A percentile compares a stretch with the other conserved stretches of the same genome.
phyloP scores from a whole-genome alignment of 2,329 filamentous ascomycete genomes.

The Colletotrichum gloeosporioides region DNA sequence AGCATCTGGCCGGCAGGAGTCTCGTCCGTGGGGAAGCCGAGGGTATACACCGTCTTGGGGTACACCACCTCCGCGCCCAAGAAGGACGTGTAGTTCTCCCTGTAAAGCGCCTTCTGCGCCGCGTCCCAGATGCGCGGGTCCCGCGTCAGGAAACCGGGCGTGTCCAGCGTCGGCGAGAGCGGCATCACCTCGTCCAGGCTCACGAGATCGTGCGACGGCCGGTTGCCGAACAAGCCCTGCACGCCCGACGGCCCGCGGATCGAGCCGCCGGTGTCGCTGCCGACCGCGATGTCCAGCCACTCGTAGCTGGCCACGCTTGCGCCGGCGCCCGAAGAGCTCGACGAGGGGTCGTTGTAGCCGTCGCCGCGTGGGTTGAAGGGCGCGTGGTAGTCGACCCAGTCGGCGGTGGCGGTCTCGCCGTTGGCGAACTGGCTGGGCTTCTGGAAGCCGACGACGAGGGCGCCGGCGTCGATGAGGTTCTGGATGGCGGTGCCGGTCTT shows the following conservation, averaged over 20 bases:
- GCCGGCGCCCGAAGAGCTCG: conserved; percentile 34
- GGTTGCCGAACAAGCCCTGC: conserved; percentile 50
- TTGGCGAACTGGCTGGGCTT: conserved; percentile 52
- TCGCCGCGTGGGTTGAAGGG: conserved; percentile 53
- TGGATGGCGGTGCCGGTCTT: conserved; percentile 57
- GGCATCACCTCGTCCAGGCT: conserved; percentile 46
- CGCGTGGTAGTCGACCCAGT: conserved; percentile 43
- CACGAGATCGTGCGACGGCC: conserved; percentile 46
- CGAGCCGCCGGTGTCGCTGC: conserved; percentile 50
- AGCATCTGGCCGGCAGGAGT: conserved; percentile 26
- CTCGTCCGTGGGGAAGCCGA: conserved; percentile 28
- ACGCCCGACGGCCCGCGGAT: conserved; percentile 50
- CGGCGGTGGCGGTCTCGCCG: conserved; percentile 47
- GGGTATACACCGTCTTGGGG: conserved; percentile 32
- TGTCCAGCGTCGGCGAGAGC: conserved; percentile 46
- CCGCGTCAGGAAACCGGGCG: conserved; percentile 46
- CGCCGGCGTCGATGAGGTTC: conserved; percentile 62
- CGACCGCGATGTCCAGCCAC: conserved; percentile 50
- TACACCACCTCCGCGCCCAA: not conserved
- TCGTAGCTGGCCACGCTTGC: conserved; percentile 44
- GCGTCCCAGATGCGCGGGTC: conserved; percentile 38
- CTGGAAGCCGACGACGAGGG: conserved; percentile 51
- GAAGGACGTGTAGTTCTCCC: conserved; percentile 36
- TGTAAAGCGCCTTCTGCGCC: conserved; percentile 36
- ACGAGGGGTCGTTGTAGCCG: conserved; percentile 51